phyloP scores from a whole-genome alignment of 2,329 filamentous ascomycete genomes.

The Fusarium chaquense region DNA sequence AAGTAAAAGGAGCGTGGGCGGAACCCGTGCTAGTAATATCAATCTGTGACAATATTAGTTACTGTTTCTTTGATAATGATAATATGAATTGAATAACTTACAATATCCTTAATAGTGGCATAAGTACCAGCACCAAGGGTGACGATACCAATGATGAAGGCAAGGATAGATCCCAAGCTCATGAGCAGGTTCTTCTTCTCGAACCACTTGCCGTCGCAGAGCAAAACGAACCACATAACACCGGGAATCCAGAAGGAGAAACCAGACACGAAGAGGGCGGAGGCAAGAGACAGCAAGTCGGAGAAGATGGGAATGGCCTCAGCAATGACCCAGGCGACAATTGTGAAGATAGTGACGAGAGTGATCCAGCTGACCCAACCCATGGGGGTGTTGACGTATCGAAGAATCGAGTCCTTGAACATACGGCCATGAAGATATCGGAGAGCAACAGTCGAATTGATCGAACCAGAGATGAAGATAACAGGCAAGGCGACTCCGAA shows the following conservation, averaged over 20 bases:
- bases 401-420: constrained; percentile 37
- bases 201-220: constrained; percentile 38
- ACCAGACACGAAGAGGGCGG: constrained; percentile 33
- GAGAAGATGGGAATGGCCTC: constrained; percentile 41
- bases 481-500: constrained; percentile 75
- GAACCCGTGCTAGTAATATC: constrained; percentile 29
- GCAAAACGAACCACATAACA: constrained; percentile 38
- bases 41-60: constrained; percentile 23
- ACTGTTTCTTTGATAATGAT: fast-evolving
- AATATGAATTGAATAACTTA: not conserved
- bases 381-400: constrained; percentile 36
- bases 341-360: constrained; percentile 30
- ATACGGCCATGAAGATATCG: constrained; percentile 40
- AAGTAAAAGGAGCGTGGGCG: constrained; percentile 44
- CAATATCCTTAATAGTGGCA: constrained; percentile 41
- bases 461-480: constrained; percentile 50
- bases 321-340: constrained; percentile 39
- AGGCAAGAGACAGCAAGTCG: constrained; percentile 34
- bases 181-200: constrained; percentile 35
- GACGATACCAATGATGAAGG: constrained; percentile 36
- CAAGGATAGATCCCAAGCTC: constrained; percentile 34
- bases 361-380: constrained; percentile 39
- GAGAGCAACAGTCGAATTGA: constrained; percentile 38
- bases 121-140: constrained; percentile 40
- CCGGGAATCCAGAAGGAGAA: constrained; percentile 40